phyloP scores from a whole-genome alignment of 129 eudicot species.

The Pseudognaphalium luteoalbum region DNA sequence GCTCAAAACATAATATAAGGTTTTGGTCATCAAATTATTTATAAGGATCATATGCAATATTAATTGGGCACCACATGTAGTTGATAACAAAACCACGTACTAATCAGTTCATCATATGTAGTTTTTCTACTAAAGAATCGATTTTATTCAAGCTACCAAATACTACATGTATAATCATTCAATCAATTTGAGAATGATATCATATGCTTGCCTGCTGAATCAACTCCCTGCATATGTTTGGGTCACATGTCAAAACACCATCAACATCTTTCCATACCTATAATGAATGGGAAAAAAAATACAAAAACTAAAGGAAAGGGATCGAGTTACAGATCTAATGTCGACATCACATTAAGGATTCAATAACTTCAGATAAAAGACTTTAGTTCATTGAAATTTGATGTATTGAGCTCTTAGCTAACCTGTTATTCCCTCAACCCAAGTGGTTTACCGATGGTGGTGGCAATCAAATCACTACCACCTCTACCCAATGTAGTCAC shows the following conservation, averaged over 20 bases:
- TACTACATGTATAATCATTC: neutral
- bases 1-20: too few relatives aligned
- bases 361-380: neutral
- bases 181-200: constrained; percentile 21
- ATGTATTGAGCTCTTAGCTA: neutral
- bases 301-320: neutral
- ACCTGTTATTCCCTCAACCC: constrained; percentile 78
- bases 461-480: constrained; percentile 83
- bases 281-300: neutral
- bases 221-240: constrained; percentile 78
- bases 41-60: constrained; percentile 3
- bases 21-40: too few relatives aligned
- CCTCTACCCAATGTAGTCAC: constrained; percentile 84
- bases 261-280: constrained; percentile 99
- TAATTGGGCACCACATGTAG: neutral
- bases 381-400: neutral
- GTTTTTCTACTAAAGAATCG: neutral
- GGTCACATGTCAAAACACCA: constrained; percentile 95
- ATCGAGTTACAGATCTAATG: neutral
- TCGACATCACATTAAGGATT: neutral
- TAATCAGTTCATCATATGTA: neutral
- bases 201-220: constrained; percentile 90
- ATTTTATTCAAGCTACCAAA: neutral
- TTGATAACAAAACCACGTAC: neutral
- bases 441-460: constrained; percentile 81